A percentile compares a stretch with the other conserved stretches of the same genome.
Evolutionary conservation across 768 basidiomycete genomes (phyloP).

Genomic region (Tylopilus vinaceipallidus): DNA sequence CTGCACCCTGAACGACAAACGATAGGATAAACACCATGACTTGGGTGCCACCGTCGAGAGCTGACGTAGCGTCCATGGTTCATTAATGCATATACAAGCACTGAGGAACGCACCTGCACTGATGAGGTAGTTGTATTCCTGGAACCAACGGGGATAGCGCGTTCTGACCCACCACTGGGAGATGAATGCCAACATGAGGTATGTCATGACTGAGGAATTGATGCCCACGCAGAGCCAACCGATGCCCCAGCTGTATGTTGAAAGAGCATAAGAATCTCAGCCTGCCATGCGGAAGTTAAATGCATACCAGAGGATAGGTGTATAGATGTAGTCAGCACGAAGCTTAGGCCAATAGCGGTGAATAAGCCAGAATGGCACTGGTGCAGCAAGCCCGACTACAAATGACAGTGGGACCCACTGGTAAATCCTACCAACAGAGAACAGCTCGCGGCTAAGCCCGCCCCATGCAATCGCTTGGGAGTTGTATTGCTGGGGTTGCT

Average conservation of each 20-base stretch:
- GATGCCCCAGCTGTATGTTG: conserved; percentile 13
- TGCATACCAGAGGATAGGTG: conserved; percentile 28
- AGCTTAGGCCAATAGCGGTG: conserved; percentile 37
- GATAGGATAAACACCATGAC: conserved; percentile 57
- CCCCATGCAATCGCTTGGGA: conserved; percentile 40
- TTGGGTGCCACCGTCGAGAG: conserved; percentile 41
- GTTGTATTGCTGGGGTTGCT: conserved; percentile 30
- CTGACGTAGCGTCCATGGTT: conserved; percentile 8
- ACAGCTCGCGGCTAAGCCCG: conserved; percentile 36
- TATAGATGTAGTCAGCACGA: conserved; percentile 26
- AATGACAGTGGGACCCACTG: conserved; percentile 42
- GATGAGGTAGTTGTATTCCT: conserved; percentile 36
- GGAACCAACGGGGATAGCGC: conserved; percentile 36
- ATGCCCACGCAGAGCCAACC: conserved; percentile 26
- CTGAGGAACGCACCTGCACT: conserved; percentile 38
- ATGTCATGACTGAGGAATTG: conserved; percentile 23
- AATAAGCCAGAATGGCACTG: conserved; percentile 41
- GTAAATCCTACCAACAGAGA: conserved; percentile 29
- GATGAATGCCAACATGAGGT: conserved; percentile 26
- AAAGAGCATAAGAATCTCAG: conserved; percentile 1
- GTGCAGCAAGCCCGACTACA: conserved; percentile 32
- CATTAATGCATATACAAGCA: too few relatives aligned
- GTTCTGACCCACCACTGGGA: conserved; percentile 41
- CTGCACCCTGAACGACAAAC: conserved; percentile 49
- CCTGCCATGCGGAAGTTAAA: conserved; percentile 1